These are phyloP conservation scores for Pterula multifida DNA, from an alignment of 1,284 basidiomycete species.

Conservation along the genomic window DNA sequence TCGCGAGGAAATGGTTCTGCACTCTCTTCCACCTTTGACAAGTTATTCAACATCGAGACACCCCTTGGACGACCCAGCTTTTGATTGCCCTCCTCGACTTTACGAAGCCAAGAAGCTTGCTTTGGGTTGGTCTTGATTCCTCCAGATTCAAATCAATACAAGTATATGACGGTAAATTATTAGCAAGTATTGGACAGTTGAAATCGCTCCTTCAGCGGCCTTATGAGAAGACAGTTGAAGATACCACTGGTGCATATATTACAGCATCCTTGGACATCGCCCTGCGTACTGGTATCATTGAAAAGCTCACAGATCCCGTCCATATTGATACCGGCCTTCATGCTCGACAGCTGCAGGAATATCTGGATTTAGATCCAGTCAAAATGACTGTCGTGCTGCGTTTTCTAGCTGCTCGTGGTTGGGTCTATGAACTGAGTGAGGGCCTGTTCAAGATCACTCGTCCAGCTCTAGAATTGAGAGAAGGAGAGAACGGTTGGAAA, in stretches of 20 bases:
- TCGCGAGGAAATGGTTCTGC: slow-evolving; percentile 10
- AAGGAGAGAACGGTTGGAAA: slow-evolving; percentile 13
- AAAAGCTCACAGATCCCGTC: slow-evolving; percentile 11
- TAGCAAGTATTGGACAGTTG: slow-evolving; percentile 8
- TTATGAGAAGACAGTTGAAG: slow-evolving; percentile 16
- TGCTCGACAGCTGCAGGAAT: slow-evolving; percentile 11
- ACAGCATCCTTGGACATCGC: slow-evolving; percentile 15
- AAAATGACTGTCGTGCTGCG: slow-evolving; percentile 14
- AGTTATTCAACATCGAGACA: slow-evolving; percentile 11
- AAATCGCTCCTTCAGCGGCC: slow-evolving; percentile 14
- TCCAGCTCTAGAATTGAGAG: slow-evolving; percentile 13
- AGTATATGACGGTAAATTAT: slow-evolving; percentile 2
- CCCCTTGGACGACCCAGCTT: slow-evolving; percentile 13
- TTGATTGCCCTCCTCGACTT: slow-evolving; percentile 10
- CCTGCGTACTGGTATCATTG: slow-evolving; percentile 14
- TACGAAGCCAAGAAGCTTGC: slow-evolving; percentile 13
- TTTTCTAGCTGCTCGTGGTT: slow-evolving; percentile 14
- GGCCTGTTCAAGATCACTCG: slow-evolving; percentile 14
- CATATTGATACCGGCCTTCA: slow-evolving; percentile 7
- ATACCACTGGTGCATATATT: slow-evolving; percentile 1
- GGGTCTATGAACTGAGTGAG: slow-evolving; percentile 13
- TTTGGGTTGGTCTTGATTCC: slow-evolving; percentile 9
- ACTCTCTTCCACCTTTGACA: slow-evolving; percentile 12
- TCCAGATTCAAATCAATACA: neutral
- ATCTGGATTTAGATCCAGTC: slow-evolving; percentile 12